A percentile compares a stretch with the other conserved stretches of the same genome.
phyloP scores from a whole-genome alignment of 192 early-diverging fungal genomes.

The Podila epicladia region DNA sequence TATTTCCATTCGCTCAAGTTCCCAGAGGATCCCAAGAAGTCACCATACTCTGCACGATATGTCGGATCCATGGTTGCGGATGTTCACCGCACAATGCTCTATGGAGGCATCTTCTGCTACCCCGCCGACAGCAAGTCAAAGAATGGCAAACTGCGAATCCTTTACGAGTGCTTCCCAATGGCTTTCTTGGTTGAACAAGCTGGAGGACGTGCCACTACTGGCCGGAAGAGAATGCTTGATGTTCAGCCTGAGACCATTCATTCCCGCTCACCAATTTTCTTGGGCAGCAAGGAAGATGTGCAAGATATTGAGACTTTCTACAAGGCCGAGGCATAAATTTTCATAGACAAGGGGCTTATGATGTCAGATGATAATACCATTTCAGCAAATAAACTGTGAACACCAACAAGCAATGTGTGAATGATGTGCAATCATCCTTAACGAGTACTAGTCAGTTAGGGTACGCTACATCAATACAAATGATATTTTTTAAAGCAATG shows the following conservation, averaged over 20 bases:
- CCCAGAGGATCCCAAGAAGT: conserved; percentile 75
- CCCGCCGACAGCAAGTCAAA: conserved; percentile 81
- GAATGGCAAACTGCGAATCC: conserved; percentile 92
- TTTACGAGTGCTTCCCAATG: conserved; percentile 99
- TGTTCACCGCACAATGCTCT: conserved; percentile 94
- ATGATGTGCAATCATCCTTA: too few relatives aligned
- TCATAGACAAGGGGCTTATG: too few relatives aligned
- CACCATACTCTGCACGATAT: conserved; percentile 92
- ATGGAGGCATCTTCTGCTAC: conserved; percentile 93
- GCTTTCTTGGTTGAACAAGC: conserved; percentile 92
- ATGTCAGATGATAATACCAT: too few relatives aligned
- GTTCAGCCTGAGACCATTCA: conserved; percentile 89
- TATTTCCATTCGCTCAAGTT: conserved; percentile 94
- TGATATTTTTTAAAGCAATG: too few relatives aligned
- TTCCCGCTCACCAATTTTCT: conserved; percentile 89
- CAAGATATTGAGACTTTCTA: conserved; percentile 83
- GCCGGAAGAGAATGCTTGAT: conserved; percentile 84
- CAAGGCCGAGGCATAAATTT: conserved; percentile 31
- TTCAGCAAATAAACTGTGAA: too few relatives aligned
- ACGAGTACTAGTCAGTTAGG: too few relatives aligned
- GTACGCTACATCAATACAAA: too few relatives aligned
- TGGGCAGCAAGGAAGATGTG: conserved; percentile 92
- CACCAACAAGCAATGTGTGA: too few relatives aligned
- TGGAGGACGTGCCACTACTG: conserved; percentile 93
- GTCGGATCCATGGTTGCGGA: conserved; percentile 99